A percentile compares a stretch with the other conserved stretches of the same genome.
phyloP scores from a whole-genome alignment of 2,329 filamentous ascomycete genomes.

The Epichloe scottii region DNA sequence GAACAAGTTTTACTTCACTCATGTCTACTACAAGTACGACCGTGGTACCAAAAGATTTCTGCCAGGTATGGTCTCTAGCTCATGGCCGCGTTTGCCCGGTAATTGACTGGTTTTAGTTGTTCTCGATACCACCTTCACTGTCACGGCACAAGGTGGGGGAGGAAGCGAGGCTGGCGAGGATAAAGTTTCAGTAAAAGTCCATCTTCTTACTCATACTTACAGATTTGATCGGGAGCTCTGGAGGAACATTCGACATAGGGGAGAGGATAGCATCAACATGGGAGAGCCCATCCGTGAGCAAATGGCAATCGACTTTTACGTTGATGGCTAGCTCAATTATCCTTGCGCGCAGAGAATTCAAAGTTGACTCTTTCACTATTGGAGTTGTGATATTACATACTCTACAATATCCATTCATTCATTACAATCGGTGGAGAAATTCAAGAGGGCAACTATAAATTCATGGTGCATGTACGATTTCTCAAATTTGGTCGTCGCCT shows the following conservation, averaged over 20 bases:
- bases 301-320: slow-evolving; percentile 1
- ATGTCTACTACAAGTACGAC: not conserved
- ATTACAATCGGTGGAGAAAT: no score
- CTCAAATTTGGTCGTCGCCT: no score
- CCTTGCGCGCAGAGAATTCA: no score
- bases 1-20: not conserved
- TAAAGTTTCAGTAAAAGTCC: not conserved
- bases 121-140: not conserved
- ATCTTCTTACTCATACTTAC: not conserved
- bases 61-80: not conserved
- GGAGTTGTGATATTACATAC: no score
- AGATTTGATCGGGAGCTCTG: not conserved
- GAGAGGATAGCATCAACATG: not conserved
- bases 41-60: not conserved
- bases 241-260: not conserved
- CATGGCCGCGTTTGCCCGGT: not conserved
- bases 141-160: not conserved
- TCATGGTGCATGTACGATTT: no score
- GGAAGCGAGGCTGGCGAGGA: not conserved
- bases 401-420: no score
- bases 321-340: not conserved
- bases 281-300: slow-evolving; percentile 1
- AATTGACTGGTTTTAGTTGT: not conserved
- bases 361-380: no score
- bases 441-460: no score